phyloP scores from a whole-genome alignment of 2,329 filamentous ascomycete genomes.

The Elsinoe ampelina region DNA sequence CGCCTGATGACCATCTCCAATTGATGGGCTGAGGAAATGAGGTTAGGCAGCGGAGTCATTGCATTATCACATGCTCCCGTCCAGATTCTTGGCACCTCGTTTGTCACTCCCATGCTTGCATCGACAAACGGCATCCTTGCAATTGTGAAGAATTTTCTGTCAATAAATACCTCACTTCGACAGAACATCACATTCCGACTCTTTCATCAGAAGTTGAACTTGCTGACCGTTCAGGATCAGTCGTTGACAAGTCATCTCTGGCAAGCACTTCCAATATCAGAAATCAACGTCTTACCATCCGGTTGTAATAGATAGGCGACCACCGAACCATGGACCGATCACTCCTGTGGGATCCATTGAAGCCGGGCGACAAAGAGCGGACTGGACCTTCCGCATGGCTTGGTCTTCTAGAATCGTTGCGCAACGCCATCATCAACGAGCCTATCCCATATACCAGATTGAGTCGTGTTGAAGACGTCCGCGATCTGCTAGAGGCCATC shows the following conservation, averaged over 20 bases:
- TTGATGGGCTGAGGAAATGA: slow-evolving; percentile 64
- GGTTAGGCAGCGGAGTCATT: neutral
- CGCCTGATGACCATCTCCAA: slow-evolving; percentile 82
- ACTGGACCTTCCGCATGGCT: slow-evolving; percentile 2
- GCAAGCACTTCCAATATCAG: neutral
- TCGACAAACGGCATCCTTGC: neutral
- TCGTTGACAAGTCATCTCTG: neutral
- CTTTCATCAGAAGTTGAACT: neutral
- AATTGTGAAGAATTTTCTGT: neutral
- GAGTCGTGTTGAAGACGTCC: slow-evolving; percentile 3
- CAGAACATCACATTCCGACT: neutral
- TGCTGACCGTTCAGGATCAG: neutral
- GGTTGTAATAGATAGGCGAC: neutral
- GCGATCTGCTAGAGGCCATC: neutral
- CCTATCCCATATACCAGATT: neutral
- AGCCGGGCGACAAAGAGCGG: neutral
- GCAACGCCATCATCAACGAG: slow-evolving; percentile 3
- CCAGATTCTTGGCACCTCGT: neutral
- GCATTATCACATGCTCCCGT: neutral
- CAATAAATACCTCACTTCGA: neutral
- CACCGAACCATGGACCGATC: neutral
- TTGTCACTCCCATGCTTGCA: neutral
- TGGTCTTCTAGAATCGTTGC: neutral
- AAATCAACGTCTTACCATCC: neutral
- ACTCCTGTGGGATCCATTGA: neutral